Conservation (phyloP, 305 asterid genomes). For the Striga hermonthica region DNA sequence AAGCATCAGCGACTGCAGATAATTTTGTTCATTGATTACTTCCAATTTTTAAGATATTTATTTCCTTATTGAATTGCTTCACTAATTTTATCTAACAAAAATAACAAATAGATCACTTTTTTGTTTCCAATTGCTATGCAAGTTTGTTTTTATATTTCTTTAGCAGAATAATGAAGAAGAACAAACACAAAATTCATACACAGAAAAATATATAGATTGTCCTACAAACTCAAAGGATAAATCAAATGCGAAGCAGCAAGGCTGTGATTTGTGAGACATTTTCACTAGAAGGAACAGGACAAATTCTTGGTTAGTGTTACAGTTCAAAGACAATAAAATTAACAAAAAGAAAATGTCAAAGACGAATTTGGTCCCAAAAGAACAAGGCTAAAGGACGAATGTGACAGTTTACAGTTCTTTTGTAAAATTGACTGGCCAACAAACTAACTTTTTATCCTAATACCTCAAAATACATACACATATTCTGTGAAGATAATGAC, state of each 20-base stretch:
- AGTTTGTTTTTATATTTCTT: slow-evolving; percentile 5
- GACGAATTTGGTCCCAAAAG: not conserved
- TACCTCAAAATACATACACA: not conserved
- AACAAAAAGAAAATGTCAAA: not conserved
- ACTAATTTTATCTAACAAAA: not conserved
- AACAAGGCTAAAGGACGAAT: not conserved
- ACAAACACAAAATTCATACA: not conserved
- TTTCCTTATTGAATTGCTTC: not conserved
- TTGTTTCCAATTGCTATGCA: not conserved
- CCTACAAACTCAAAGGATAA: too few relatives aligned
- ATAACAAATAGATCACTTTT: slow-evolving; percentile 10
- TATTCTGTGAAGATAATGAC: slow-evolving; percentile 2
- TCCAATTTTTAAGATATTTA: not conserved
- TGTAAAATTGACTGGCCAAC: not conserved
- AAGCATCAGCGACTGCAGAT: not conserved
- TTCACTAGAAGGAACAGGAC: not conserved
- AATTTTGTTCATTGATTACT: not conserved
- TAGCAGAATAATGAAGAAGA: not conserved
- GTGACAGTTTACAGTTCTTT: not conserved
- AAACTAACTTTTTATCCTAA: not conserved
- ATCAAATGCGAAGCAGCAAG: too few relatives aligned
- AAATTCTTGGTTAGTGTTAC: too few relatives aligned
- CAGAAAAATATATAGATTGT: not conserved
- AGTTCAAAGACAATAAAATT: not conserved
- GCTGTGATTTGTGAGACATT: not conserved